These are phyloP conservation scores for Logfia minima DNA, from an alignment of 129 eudicot genomes.

Conservation along the genomic window DNA sequence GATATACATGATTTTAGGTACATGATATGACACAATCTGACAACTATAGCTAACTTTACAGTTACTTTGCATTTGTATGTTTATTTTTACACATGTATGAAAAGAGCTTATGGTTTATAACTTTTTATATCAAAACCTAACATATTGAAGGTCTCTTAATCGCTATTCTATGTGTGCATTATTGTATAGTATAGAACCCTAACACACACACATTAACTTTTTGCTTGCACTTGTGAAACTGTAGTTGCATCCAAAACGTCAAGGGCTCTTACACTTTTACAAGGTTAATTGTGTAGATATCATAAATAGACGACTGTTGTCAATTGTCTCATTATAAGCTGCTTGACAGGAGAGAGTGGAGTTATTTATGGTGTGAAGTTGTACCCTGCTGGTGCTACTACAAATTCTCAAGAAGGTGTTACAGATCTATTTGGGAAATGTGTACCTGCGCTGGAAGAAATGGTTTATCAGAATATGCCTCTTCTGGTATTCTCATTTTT, in stretches of 20 bases:
- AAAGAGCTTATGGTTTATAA: background rate
- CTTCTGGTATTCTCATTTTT: constrained; percentile 55
- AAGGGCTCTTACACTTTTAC: background rate
- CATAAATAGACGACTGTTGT: background rate
- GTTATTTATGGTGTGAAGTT: constrained; percentile 82
- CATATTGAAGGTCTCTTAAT: background rate
- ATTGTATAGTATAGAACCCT: no score
- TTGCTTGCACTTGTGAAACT: no score
- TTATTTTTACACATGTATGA: background rate
- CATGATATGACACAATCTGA: no score
- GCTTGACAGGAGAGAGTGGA: constrained; percentile 80
- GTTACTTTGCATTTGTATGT: background rate
- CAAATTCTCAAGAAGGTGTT: constrained; percentile 99
- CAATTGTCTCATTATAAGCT: constrained; percentile 10
- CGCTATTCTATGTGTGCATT: background rate
- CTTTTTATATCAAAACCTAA: background rate
- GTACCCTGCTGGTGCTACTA: constrained; percentile 99
- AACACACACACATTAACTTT: no score
- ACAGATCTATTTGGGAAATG: constrained; percentile 96
- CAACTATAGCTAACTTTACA: background rate
- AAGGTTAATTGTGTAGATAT: background rate
- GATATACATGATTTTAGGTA: no score
- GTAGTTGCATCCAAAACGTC: no score
- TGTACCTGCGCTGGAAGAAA: constrained; percentile 80
- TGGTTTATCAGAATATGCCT: constrained; percentile 90